phyloP scores from a whole-genome alignment of 306 rosid species.

The Fragaria vesca region DNA sequence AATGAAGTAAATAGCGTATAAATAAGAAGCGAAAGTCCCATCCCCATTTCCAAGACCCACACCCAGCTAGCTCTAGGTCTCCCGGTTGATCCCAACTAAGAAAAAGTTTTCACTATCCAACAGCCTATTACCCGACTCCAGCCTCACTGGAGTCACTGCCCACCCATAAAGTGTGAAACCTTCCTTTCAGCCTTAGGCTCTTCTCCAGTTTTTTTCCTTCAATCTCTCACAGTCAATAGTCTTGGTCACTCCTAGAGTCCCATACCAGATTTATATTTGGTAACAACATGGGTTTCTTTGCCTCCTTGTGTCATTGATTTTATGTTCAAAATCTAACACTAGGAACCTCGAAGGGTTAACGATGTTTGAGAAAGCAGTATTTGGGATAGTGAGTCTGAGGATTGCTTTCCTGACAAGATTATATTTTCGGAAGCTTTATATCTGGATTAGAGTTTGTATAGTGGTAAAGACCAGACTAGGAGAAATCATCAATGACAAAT shows the following conservation, averaged over 20 bases:
- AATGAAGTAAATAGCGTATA: not conserved
- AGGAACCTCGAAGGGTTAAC: not conserved
- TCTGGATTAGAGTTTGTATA: not conserved
- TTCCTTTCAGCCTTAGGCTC: not conserved
- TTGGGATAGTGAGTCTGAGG: not conserved
- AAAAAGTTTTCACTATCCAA: not conserved
- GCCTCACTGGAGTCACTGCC: not conserved
- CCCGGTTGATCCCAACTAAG: not conserved
- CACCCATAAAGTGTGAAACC: not conserved
- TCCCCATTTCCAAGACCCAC: not conserved
- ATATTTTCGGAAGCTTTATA: not conserved
- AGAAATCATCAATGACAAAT: not conserved
- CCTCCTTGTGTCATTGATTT: not conserved
- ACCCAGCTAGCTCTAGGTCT: not conserved
- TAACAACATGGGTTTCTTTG: not conserved
- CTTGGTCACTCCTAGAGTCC: not conserved
- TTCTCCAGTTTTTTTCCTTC: not conserved
- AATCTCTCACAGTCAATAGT: not conserved
- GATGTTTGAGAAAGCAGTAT: not conserved
- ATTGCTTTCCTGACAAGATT: not conserved
- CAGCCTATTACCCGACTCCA: not conserved
- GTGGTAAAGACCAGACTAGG: not conserved
- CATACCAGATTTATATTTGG: not conserved
- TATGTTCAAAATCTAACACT: not conserved
- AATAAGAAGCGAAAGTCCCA: not conserved